Evolutionary conservation across 1,284 basidiomycete genomes (phyloP), one percentile per base, ranked within the genome.

Genomic region (Boletus calvinii): DNA sequence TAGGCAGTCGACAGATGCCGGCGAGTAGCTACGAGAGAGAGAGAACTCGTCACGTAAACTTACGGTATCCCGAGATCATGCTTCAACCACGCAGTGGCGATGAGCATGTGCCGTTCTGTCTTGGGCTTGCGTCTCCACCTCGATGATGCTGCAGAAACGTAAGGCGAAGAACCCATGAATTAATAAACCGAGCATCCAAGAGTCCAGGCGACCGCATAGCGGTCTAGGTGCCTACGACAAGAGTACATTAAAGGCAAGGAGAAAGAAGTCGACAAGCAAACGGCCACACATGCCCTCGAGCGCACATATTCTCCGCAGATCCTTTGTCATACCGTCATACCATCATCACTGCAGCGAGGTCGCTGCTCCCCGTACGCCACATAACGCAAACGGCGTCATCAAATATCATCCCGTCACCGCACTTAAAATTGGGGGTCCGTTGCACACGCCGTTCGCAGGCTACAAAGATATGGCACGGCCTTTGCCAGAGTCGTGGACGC

Each of bases 401-500:
- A 66, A 63, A 50, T 44, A 41, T 37, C 55, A 43, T 47, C 48
- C 50, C 55, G 60, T 63, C 57, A 55, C 46, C 47, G 48, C 56
- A 57, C 53, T 50, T 46, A 35, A 49, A 59, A 41, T 56, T 55
- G 57, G 66, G n/a, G 65, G 67, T 62, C 56, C 59, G 13, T 34
- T 22, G 39, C 53, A 70, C 69, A 70, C 55, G 69, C 67, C 52
- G 57, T 48, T 50, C 42, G 55, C 58, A 46, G 64, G 62, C 77
- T 77, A 90, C 79, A 90, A 79, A 57, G 88, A 91, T 63, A 91
- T 88, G 49, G 88, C 86, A 54, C 88, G 82, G 55, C 85, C 84
- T 71, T 76, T 80, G 57, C 82, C 81, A 68, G 77, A 69, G 52
- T 79, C 79, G 66, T 74, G 79, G 66, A 75, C 74, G 63, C 76